Base-by-base conservation (phyloP, 805 yeast species). In the Nadsonia fulvescens region DNA sequence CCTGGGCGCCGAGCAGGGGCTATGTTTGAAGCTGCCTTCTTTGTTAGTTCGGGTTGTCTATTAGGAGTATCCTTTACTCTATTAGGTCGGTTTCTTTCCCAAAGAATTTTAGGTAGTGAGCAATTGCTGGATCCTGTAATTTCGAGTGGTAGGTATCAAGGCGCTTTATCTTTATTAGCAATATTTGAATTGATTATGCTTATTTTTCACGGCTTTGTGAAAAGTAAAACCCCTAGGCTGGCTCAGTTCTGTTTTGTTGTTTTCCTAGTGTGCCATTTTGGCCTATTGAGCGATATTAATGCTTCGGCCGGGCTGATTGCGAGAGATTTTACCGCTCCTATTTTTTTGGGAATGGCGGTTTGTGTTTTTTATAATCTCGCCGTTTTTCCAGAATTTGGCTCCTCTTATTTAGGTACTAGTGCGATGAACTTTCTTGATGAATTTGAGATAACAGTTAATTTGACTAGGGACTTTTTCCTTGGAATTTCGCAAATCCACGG, bases 351-450 rank as follows among this genome's bases (percentile, higher is more conserved):
- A 13, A 56, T 60, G 18, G 63, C 56, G 0, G 40, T 60, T 31
- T 47, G 63, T 0, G 30, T 60, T n/a, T 44, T 54, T 14, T 52
- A 60, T 40, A 62, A 60, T 31, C 25, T 63, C 20, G 18, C 46
- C 1, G 32, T 63, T 8, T 63, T 59, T 34, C 70, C 70, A 2
- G 70, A 63, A 32, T 59, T 60, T 40, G 70, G 70, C 9, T 53
- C 64, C 13, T 52, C 62, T 1, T 59, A 54, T 34, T 37, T 63
- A 8, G 69, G 69, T 15, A 51, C 50, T 17, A 45, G 61, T 1
- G 48, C 59, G 5, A 42, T 56, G 1, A 50, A 50, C 18, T 44
- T 59, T 1, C 25, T 62, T 12, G 51, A 54, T 31, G 57, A 53
- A 27, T 33, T 61, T 3, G 60, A 60, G 11, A 30, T 30, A n/a